Evolutionary conservation across 495 filamentous ascomycete species (phyloP).

Genomic region (Annulohypoxylon maeteangense): DNA sequence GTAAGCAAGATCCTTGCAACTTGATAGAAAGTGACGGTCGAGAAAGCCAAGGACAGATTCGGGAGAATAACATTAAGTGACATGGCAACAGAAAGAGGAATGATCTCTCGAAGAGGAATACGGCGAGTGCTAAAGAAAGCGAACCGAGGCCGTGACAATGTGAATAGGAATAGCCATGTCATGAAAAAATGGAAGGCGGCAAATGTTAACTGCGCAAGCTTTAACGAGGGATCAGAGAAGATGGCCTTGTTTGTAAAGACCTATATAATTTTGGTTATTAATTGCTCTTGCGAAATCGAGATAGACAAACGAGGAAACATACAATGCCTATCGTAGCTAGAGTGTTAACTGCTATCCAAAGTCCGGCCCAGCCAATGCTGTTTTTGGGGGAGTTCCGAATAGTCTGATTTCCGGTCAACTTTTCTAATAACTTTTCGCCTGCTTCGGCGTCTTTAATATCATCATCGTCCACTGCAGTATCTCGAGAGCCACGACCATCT

Average conservation of each 20-base stretch:
- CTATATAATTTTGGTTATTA: constrained; percentile 51
- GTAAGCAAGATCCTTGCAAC: constrained; percentile 77
- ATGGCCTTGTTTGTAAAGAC: constrained; percentile 83
- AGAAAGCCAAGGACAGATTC: constrained; percentile 76
- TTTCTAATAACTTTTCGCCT: constrained; percentile 49
- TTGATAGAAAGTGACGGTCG: constrained; percentile 79
- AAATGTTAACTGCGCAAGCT: constrained; percentile 74
- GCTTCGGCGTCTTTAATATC: constrained; percentile 50
- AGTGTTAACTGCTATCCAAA: constrained; percentile 70
- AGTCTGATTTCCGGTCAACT: constrained; percentile 37
- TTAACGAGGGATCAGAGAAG: constrained; percentile 73
- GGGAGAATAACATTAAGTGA: constrained; percentile 78
- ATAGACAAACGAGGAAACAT: constrained; percentile 34
- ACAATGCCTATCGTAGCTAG: constrained; percentile 71
- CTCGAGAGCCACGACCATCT: constrained; percentile 40
- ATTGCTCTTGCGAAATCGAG: constrained; percentile 16
- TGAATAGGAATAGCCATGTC: constrained; percentile 72
- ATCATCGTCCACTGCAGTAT: constrained; percentile 42
- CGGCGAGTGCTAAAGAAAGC: constrained; percentile 69
- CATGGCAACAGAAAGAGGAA: constrained; percentile 74
- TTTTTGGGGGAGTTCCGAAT: constrained; percentile 30
- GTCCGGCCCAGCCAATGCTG: constrained; percentile 50
- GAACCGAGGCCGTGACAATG: constrained; percentile 70
- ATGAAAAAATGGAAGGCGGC: constrained; percentile 79
- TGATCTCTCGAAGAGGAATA: constrained; percentile 65